Base-by-base conservation (phyloP, 805 yeast genomes). In the Hanseniaspora guilliermondii region DNA sequence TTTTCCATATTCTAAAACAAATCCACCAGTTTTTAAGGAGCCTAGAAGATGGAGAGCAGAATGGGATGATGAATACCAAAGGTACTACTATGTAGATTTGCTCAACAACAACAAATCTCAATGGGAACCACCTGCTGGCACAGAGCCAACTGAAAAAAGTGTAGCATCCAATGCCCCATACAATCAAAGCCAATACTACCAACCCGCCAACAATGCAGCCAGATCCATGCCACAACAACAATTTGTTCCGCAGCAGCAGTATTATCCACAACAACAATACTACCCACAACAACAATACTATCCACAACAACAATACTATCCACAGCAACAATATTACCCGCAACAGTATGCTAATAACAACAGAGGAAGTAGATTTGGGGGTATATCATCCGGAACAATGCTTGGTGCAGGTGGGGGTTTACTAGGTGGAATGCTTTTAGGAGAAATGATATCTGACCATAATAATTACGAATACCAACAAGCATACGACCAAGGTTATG, bases 51-150 rank as follows among this genome's bases (percentile, higher is more conserved):
- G 89, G 89, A 70, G 81, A 57, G 83, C 93, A 44, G 79, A 81
- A 49, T 81, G 78, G 69, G 88, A 83, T 63, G 81, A 79, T 9
- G 73, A 80, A 55, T 84, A 84, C 65, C 73, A 75, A 48, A 78
- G 85, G 2, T 87, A 82, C 82, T 91, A 82, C 67, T 91, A 81
- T 62, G 96, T 91, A n/a, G 73, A 87, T 61, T 69, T 79, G 59
- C 69, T 85, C 58, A 62, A 73, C 16, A 77, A 86, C 16, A 83
- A 85, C 57, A 72, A 78, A 59, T 86, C 96, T 0, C 96, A 88
- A 67, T 91, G 97, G 97, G 95, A 85, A 53, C 79, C 82, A 12
- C 97, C 96, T 16, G 56, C 56, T 9, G 83, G 83, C 1, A 78
- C 86, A 0, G 56, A 50, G n/a, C 41, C 41, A 21, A 55, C 46